Percentiles rank a stretch among this genome's conserved stretches.
Conservation (phyloP, 768 basidiomycete species). For the Steccherinum ochraceum region DNA sequence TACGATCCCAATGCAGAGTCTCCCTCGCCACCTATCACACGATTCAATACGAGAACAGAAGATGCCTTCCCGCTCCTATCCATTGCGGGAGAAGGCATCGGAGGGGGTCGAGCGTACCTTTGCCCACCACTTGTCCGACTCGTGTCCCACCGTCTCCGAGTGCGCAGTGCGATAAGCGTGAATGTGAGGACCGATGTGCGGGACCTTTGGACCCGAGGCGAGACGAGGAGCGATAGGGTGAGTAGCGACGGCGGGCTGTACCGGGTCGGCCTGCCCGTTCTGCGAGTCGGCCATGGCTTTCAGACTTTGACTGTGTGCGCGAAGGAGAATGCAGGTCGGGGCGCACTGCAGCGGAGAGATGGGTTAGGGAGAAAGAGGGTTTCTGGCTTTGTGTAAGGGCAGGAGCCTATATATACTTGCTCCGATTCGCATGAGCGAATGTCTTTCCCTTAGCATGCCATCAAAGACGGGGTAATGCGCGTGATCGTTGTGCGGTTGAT, state of each 20-base stretch:
- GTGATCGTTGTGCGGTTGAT: background rate
- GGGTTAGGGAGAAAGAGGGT: background rate
- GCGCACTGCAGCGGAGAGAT: background rate
- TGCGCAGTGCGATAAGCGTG: conserved; percentile 65
- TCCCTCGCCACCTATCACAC: conserved; percentile 57
- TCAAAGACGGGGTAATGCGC: background rate
- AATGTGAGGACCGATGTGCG: conserved; percentile 76
- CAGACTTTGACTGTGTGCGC: background rate
- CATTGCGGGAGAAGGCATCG: background rate
- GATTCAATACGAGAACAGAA: background rate
- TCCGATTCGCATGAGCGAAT: background rate
- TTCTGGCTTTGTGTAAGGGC: background rate
- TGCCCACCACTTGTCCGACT: conserved; percentile 85
- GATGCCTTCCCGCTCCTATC: background rate
- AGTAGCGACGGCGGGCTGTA: background rate
- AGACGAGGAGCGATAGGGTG: conserved; percentile 79
- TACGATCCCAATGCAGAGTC: conserved; percentile 80
- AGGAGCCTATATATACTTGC: background rate
- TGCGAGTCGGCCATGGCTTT: background rate
- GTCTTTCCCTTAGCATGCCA: background rate
- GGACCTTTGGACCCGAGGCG: conserved; percentile 51
- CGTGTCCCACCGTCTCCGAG: conserved; percentile 63
- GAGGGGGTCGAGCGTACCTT: conserved; percentile 39
- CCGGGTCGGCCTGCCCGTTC: background rate
- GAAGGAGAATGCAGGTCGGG: background rate